Evolutionary conservation across 441 rosid genomes (phyloP).

Genomic region (Daphne laureola): DNA sequence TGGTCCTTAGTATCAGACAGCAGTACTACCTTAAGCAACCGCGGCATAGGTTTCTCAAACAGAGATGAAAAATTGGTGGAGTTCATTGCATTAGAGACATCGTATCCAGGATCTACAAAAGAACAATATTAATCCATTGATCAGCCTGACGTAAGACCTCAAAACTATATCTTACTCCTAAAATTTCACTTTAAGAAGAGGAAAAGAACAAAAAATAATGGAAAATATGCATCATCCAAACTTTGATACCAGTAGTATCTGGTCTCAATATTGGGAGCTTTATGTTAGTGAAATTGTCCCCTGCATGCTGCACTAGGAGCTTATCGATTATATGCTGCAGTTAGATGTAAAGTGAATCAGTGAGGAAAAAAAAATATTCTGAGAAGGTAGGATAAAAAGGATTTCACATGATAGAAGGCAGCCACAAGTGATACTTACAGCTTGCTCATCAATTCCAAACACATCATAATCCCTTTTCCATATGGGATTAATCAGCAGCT

Average conservation of each 20-base stretch:
- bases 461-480: slow-evolving; percentile 88
- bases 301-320: slow-evolving; percentile 36
- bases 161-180: neutral
- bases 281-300: slow-evolving; percentile 38
- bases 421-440: slow-evolving; percentile 38
- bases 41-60: slow-evolving; percentile 55
- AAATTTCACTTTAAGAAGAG: neutral
- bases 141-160: slow-evolving; percentile 4
- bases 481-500: slow-evolving; percentile 56
- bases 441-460: slow-evolving; percentile 73
- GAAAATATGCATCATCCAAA: slow-evolving; percentile 1
- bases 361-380: slow-evolving; percentile 3
- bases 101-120: slow-evolving; percentile 36
- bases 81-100: slow-evolving; percentile 42
- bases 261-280: slow-evolving; percentile 54
- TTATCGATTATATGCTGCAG: slow-evolving; percentile 55
- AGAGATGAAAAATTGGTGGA: slow-evolving; percentile 39
- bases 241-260: slow-evolving; percentile 50
- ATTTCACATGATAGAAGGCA: slow-evolving; percentile 1
- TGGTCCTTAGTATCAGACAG: neutral
- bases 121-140: slow-evolving; percentile 6
- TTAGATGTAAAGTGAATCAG: slow-evolving; percentile 19
- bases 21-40: slow-evolving; percentile 61
- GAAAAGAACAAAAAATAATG: slow-evolving; percentile 8
- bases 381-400: neutral